These are phyloP conservation scores for Lachnellula arida DNA, from an alignment of 2,329 filamentous ascomycete genomes.

Conservation along the genomic window DNA sequence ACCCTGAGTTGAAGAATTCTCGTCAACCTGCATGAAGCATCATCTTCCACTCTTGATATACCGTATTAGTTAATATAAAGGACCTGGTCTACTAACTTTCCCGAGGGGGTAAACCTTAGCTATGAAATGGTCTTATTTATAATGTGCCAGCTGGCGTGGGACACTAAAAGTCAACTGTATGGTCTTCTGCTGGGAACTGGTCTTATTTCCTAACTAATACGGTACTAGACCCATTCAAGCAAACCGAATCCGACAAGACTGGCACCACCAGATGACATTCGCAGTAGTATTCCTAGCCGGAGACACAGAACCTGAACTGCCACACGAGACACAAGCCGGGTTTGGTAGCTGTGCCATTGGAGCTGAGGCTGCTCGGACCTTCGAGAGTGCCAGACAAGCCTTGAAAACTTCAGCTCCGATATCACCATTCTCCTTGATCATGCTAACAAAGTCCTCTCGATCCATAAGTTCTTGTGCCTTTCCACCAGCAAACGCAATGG, in stretches of 20 bases:
- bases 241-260: neutral
- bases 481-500: constrained; percentile 3
- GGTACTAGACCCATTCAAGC: neutral
- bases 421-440: constrained; percentile 10
- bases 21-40: neutral
- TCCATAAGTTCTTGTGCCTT: constrained; percentile 8
- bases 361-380: neutral
- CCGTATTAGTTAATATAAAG: too few relatives aligned
- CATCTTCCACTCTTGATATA: neutral
- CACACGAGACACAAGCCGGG: neutral
- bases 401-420: constrained; percentile 9
- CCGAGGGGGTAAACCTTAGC: too few relatives aligned
- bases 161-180: too few relatives aligned
- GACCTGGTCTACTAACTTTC: too few relatives aligned
- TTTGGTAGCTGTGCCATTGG: neutral
- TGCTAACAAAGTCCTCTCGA: constrained; percentile 8
- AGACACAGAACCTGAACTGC: neutral
- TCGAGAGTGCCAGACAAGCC: too few relatives aligned
- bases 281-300: neutral
- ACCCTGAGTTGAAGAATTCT: too few relatives aligned
- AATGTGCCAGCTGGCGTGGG: too few relatives aligned
- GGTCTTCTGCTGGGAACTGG: too few relatives aligned
- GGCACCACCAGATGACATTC: neutral
- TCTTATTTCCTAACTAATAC: too few relatives aligned
- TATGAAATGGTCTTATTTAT: too few relatives aligned